Conservation (phyloP, 345 rosid species). For the Pistacia vera region DNA sequence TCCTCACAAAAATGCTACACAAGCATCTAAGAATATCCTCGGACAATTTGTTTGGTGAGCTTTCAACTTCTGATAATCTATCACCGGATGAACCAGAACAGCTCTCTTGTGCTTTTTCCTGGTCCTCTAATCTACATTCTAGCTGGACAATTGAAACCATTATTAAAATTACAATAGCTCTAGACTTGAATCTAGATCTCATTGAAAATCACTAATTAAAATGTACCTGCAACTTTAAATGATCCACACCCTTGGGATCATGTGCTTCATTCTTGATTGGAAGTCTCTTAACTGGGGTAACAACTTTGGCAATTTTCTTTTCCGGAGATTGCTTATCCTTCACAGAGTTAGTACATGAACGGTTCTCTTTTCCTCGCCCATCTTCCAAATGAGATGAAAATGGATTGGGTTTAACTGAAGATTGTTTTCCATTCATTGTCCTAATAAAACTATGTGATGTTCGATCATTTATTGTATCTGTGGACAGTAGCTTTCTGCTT, state of each 20-base stretch:
- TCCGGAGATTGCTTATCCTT: conserved; percentile 62
- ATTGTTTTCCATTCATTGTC: conserved; percentile 48
- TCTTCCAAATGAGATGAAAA: conserved; percentile 36
- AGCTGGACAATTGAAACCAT: conserved; percentile 43
- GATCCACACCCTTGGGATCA: conserved; percentile 32
- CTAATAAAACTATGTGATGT: conserved; percentile 29
- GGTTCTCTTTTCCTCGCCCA: conserved; percentile 68
- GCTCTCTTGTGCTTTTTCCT: conserved; percentile 60
- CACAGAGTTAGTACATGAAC: conserved; percentile 42
- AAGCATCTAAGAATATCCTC: conserved; percentile 71
- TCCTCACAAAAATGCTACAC: conserved; percentile 62
- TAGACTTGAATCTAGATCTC: background rate
- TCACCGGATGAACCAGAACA: conserved; percentile 45
- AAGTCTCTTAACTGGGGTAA: conserved; percentile 53
- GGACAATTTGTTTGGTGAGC: conserved; percentile 66
- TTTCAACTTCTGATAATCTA: conserved; percentile 38
- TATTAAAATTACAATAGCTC: conserved; percentile 11
- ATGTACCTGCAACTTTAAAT: conserved; percentile 42
- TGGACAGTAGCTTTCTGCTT: conserved; percentile 58
- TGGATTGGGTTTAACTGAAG: conserved; percentile 35
- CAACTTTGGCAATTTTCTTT: conserved; percentile 46
- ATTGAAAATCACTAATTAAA: background rate
- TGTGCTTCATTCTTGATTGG: conserved; percentile 33
- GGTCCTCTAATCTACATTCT: conserved; percentile 64
- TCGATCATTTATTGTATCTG: conserved; percentile 43